Percentiles rank a stretch among this genome's conserved stretches.
These are phyloP conservation scores for Magnolia changhungtana DNA, from an alignment of 164 flowering plant genomes.

Conservation along the genomic window DNA sequence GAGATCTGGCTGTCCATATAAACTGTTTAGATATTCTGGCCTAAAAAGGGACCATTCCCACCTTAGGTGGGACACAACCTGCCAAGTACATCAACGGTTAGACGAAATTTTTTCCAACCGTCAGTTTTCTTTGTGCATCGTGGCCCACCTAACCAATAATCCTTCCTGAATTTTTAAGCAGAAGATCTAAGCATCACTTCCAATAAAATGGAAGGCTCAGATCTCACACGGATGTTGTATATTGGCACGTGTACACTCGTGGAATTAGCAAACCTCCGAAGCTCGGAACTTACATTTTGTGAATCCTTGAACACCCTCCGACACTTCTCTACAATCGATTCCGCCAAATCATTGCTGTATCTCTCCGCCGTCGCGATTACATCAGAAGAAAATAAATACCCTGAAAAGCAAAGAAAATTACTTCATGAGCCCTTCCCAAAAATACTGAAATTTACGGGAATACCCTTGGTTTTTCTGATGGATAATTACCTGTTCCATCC, in stretches of 20 bases:
- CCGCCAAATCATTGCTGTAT: conserved; percentile 41
- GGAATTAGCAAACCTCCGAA: not conserved
- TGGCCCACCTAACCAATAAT: too few relatives aligned
- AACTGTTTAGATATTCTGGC: too few relatives aligned
- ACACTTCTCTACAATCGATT: conserved; percentile 40
- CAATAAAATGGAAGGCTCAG: not conserved
- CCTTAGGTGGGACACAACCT: too few relatives aligned
- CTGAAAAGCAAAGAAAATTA: conserved; percentile 14
- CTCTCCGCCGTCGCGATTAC: conserved; percentile 36
- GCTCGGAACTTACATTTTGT: conserved; percentile 15
- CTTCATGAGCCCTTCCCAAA: too few relatives aligned
- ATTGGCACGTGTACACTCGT: not conserved
- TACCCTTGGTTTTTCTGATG: too few relatives aligned
- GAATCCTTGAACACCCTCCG: conserved; percentile 29
- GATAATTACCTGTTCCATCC: conserved; percentile 61
- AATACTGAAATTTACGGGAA: too few relatives aligned
- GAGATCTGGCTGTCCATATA: too few relatives aligned
- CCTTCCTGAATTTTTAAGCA: too few relatives aligned
- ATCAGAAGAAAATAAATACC: conserved; percentile 50
- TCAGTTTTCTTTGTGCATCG: too few relatives aligned
- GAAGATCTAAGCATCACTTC: not conserved
- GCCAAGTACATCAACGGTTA: too few relatives aligned
- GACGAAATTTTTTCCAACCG: too few relatives aligned
- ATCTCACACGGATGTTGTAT: not conserved
- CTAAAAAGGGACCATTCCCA: too few relatives aligned